Conservation (phyloP, 2,329 filamentous ascomycete species). For the Colletotrichum sp. region DNA sequence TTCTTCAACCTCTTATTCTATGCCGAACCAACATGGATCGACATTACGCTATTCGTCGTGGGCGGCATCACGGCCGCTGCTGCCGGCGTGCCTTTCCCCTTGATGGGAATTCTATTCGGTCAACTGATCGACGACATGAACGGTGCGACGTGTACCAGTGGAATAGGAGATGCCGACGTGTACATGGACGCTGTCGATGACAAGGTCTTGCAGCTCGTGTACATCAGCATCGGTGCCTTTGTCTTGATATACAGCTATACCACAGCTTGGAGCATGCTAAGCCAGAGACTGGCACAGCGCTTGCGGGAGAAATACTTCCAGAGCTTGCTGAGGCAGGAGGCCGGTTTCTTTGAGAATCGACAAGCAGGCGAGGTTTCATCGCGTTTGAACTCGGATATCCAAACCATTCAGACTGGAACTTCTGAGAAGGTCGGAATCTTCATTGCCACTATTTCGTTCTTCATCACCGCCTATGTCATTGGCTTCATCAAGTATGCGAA, state of each 20-base stretch:
- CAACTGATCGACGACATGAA: conserved; percentile 60
- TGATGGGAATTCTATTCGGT: conserved; percentile 62
- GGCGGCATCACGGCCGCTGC: conserved; percentile 43
- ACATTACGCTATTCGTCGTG: conserved; percentile 17
- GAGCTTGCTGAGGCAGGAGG: conserved; percentile 60
- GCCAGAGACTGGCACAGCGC: conserved; percentile 61
- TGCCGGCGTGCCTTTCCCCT: conserved; percentile 58
- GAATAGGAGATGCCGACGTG: background rate
- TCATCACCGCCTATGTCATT: conserved; percentile 65
- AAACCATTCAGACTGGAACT: conserved; percentile 64
- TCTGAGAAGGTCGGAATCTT: conserved; percentile 69
- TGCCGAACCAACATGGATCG: conserved; percentile 21
- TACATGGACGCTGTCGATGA: conserved; percentile 43
- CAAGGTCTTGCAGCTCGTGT: conserved; percentile 62
- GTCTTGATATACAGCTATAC: conserved; percentile 62
- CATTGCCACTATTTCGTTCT: conserved; percentile 62
- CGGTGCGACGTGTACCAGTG: conserved; percentile 46
- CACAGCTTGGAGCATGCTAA: conserved; percentile 62
- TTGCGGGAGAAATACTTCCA: conserved; percentile 61
- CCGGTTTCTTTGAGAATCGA: conserved; percentile 61
- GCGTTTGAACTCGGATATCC: conserved; percentile 62
- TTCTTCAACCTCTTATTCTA: conserved; percentile 6
- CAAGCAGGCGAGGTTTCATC: conserved; percentile 62
- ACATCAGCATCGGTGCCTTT: conserved; percentile 64
- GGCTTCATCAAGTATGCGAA: conserved; percentile 64